Evolutionary conservation across 1,284 basidiomycete genomes (phyloP).

Genomic region (Ganoderma lingzhi): DNA sequence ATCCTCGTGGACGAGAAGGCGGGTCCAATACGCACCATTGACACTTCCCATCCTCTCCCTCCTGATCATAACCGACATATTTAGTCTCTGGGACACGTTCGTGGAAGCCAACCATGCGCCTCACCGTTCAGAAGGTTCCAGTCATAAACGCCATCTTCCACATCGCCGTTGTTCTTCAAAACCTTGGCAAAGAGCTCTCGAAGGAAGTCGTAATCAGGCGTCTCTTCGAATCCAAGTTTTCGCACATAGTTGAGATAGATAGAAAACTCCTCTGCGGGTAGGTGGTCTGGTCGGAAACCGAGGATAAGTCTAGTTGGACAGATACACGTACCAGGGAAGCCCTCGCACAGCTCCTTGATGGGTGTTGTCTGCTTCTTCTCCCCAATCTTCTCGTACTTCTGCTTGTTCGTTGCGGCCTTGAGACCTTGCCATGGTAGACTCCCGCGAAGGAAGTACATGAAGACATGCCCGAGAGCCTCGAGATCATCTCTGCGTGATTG

Average conservation of each 20-base stretch:
- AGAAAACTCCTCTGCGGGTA: conserved; percentile 77
- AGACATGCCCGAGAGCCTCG: conserved; percentile 95
- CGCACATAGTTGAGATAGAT: conserved; percentile 92
- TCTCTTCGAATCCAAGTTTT: conserved; percentile 92
- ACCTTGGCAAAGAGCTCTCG: conserved; percentile 93
- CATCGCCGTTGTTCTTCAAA: conserved; percentile 87
- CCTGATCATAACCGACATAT: conserved; percentile 48
- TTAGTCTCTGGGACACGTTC: conserved; percentile 25
- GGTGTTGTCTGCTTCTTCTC: conserved; percentile 98
- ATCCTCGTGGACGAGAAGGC: conserved; percentile 17
- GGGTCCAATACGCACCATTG: conserved; percentile 59
- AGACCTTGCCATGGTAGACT: conserved; percentile 96
- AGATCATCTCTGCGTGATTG: conserved; percentile 95
- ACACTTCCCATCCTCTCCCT: conserved; percentile 95
- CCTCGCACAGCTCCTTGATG: conserved; percentile 93
- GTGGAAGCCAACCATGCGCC: conserved; percentile 23
- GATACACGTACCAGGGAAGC: conserved; percentile 79
- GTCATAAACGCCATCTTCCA: conserved; percentile 90
- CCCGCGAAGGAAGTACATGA: conserved; percentile 97
- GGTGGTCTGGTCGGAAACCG: conserved; percentile 12
- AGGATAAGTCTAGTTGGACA: conserved; percentile 11
- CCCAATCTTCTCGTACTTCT: conserved; percentile 99
- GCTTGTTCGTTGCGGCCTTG: conserved; percentile 97
- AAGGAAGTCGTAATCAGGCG: conserved; percentile 96
- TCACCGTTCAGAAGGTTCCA: conserved; percentile 88